Evolutionary conservation across 352 stramenopile genomes (phyloP).

Genomic region (Halophytophthora polymorphica): DNA sequence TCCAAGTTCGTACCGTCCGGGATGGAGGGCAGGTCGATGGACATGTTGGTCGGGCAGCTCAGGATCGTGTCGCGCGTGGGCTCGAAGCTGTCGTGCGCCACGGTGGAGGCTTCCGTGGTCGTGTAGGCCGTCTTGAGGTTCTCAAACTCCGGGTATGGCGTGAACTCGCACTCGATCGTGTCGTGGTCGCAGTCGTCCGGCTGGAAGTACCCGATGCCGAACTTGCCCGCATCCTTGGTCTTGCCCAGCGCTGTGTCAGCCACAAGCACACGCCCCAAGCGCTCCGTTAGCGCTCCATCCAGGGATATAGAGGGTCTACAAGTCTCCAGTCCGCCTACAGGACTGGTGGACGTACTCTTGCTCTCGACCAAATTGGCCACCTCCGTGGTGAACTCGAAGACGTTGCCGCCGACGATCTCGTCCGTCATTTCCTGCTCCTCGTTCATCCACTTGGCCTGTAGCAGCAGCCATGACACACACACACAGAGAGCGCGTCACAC

Average conservation of each 20-base stretch:
- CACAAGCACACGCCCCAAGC: no score
- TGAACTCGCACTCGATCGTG: constrained; percentile 50
- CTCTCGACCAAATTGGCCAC: constrained; percentile 46
- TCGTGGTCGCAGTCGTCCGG: constrained; percentile 69
- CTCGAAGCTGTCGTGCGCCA: constrained; percentile 37
- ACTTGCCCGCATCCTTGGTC: constrained; percentile 53
- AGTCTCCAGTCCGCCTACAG: neutral
- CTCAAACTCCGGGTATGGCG: constrained; percentile 66
- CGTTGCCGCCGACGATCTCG: constrained; percentile 66
- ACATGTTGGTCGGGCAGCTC: constrained; percentile 40
- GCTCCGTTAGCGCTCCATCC: neutral
- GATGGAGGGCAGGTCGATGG: constrained; percentile 23
- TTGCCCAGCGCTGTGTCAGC: constrained; percentile 32
- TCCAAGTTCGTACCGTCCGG: constrained; percentile 38
- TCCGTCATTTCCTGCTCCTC: constrained; percentile 60
- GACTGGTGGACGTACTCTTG: constrained; percentile 12
- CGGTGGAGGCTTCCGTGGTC: constrained; percentile 51
- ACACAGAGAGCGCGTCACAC: no score
- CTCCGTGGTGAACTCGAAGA: constrained; percentile 75
- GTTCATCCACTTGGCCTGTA: constrained; percentile 76
- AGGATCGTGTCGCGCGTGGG: constrained; percentile 33
- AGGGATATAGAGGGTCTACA: neutral
- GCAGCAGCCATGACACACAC: neutral
- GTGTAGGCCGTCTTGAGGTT: constrained; percentile 78
- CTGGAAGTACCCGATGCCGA: constrained; percentile 70